Evolutionary conservation across 768 basidiomycete genomes (phyloP).

Genomic region (Kwoniella heveanensis): DNA sequence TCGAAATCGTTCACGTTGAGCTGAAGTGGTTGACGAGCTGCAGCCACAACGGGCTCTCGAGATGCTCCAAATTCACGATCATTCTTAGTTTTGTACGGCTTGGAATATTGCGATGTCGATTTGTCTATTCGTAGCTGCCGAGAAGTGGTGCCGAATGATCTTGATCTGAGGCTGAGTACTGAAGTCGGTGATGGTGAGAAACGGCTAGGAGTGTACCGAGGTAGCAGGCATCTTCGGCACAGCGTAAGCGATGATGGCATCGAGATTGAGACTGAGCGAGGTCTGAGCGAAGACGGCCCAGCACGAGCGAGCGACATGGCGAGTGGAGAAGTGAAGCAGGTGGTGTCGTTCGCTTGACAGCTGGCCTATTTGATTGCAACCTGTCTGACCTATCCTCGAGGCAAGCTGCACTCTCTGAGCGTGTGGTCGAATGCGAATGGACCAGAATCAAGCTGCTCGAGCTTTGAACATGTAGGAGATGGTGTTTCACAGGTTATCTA

Average conservation of each 20-base stretch:
- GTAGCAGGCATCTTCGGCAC: neutral
- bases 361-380: no score
- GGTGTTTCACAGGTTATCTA: neutral
- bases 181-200: neutral
- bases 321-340: no score
- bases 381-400: no score
- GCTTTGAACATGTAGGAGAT: neutral
- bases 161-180: neutral
- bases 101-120: neutral
- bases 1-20: slow-evolving; percentile 26
- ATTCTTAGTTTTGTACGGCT: neutral
- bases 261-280: no score
- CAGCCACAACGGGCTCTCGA: neutral
- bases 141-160: neutral
- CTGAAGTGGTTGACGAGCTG: slow-evolving; percentile 5
- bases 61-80: neutral
- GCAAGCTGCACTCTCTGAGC: no score
- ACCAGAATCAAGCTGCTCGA: no score
- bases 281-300: slow-evolving; percentile 12
- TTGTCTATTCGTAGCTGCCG: neutral
- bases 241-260: neutral
- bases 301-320: slow-evolving; percentile 15
- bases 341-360: no score
- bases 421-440: no score
- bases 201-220: neutral